These are phyloP conservation scores for Chrysoporthe cubensis DNA, from an alignment of 2,329 filamentous ascomycete species.

Conservation along the genomic window DNA sequence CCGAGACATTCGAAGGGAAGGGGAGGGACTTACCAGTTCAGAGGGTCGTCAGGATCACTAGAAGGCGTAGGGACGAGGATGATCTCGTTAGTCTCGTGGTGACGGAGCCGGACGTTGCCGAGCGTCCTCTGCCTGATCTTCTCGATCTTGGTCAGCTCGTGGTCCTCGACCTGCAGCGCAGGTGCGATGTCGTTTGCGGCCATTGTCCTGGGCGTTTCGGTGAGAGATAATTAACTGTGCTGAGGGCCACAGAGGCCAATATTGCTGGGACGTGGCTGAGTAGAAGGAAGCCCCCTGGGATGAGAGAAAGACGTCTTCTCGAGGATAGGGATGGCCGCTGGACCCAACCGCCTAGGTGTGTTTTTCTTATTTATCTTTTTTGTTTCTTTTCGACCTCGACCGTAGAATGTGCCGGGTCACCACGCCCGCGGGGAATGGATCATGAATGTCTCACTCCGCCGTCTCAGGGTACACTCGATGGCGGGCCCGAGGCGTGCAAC, in stretches of 20 bases:
- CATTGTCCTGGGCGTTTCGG: constrained; percentile 3
- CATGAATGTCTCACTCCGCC: not conserved
- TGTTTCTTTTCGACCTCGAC: not conserved
- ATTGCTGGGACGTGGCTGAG: not conserved
- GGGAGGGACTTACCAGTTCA: constrained; percentile 49
- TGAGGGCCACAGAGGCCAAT: not conserved
- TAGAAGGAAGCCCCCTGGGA: not conserved
- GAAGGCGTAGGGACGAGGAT: constrained; percentile 56
- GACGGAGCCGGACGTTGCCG: constrained; percentile 47
- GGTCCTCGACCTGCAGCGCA: constrained; percentile 26
- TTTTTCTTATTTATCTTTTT: not conserved
- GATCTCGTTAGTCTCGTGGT: constrained; percentile 50
- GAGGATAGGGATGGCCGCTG: not conserved
- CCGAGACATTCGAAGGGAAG: not conserved
- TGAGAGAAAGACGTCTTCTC: not conserved
- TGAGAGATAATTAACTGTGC: not conserved
- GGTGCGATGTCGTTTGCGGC: constrained; percentile 31
- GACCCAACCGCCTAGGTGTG: not conserved
- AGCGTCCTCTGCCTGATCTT: constrained; percentile 36
- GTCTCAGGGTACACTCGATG: not conserved
- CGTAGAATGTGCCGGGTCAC: not conserved
- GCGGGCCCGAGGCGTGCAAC: not conserved
- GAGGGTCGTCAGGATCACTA: constrained; percentile 54
- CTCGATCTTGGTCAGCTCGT: constrained; percentile 28
- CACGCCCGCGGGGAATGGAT: not conserved